Evolutionary conservation across 495 filamentous ascomycete genomes (phyloP), one percentile per base, ranked within the genome.

Genomic region (Penicillium bovifimosum): DNA sequence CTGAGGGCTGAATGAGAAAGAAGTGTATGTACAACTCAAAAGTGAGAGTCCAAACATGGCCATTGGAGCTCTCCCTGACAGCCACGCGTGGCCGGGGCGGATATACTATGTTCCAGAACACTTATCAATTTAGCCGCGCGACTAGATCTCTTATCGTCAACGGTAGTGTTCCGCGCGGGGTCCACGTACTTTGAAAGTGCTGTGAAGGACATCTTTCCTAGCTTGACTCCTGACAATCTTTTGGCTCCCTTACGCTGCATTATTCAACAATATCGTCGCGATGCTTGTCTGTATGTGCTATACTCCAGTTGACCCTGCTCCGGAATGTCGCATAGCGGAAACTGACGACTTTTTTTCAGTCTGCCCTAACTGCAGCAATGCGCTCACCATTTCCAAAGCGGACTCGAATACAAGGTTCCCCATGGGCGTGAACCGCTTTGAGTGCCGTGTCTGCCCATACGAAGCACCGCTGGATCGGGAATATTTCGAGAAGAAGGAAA

Each of bases 401-500:
- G 73, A 76, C 24, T 54, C 71, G 24, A 70, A 72, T n/a, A 61
- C 66, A 13, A 63, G 69, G 46, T 65, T 75, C 50, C 75, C 76
- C 11, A 55, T 68, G 28, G 79, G 78, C 9, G 73, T 80, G 43
- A 88, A 89, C 66, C 81, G 89, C 28, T 85, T 96, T 64, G 90
- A 96, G 74, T 98, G 93, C 73, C 86, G 87, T 35, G 91, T 90
- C 41, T 98, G 93, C 58, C 91, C 93, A 7, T 98, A 96, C 73
- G 78, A 91, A 69, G 87, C 84, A 64, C 67, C 85, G 29, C 80
- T 96, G 56, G 80, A 81, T 42, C 74, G 84, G 54, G 78, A 83
- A 34, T 86, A 84, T 70, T 95, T 76, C 64, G 87, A 91, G 65
- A 85, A 88, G 51, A 87, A 83, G 45, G 52, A 65, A 2, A 80